phyloP scores from a whole-genome alignment of 1,139 yeast genomes.

The Candida mesenterica region DNA sequence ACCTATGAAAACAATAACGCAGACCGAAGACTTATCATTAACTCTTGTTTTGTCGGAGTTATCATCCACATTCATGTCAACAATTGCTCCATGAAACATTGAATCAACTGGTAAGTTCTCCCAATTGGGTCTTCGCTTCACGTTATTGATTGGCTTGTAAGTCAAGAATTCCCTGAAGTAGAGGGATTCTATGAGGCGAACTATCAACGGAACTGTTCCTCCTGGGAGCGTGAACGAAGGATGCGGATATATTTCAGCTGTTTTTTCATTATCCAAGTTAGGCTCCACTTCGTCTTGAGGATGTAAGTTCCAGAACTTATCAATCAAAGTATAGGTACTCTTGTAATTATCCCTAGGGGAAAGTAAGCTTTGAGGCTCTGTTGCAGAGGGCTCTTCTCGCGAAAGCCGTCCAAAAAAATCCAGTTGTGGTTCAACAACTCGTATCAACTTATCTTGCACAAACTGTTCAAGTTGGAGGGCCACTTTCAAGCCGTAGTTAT shows the following conservation, averaged over 20 bases:
- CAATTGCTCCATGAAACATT: constrained; percentile 38
- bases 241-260: constrained; percentile 31
- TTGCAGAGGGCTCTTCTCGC: neutral
- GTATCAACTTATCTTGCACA: constrained; percentile 25
- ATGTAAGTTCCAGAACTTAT: constrained; percentile 48
- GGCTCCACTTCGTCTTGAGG: constrained; percentile 26
- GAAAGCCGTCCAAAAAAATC: constrained; percentile 32
- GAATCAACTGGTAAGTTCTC: constrained; percentile 37
- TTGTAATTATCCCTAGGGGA: constrained; percentile 28
- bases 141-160: constrained; percentile 42
- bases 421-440: constrained; percentile 19
- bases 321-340: constrained; percentile 38
- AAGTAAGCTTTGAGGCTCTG: constrained; percentile 2
- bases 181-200: constrained; percentile 51
- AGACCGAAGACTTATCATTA: constrained; percentile 32
- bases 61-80: constrained; percentile 36
- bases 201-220: constrained; percentile 48
- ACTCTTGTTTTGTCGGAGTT: constrained; percentile 23
- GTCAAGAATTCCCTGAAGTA: constrained; percentile 46
- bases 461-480: constrained; percentile 29
- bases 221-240: constrained; percentile 56
- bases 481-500: constrained; percentile 58
- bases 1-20: constrained; percentile 59
- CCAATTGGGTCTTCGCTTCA: constrained; percentile 45
- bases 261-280: constrained; percentile 8